Evolutionary conservation across 352 stramenopile species (phyloP).

Genomic region (Elongisporangium anandrum): DNA sequence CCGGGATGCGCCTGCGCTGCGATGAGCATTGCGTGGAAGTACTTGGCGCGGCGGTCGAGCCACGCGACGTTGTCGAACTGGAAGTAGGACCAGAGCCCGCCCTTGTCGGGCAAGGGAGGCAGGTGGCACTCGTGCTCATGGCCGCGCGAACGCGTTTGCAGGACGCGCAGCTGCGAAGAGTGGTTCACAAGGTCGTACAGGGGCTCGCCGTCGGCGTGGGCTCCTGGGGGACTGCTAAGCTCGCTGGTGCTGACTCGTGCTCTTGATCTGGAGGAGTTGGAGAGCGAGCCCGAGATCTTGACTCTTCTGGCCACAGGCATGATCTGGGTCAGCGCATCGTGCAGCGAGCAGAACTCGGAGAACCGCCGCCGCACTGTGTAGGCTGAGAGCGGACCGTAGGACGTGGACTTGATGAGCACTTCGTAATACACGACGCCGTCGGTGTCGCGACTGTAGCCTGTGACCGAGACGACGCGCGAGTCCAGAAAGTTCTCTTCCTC

Average conservation of each 20-base stretch:
- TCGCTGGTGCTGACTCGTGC: background rate
- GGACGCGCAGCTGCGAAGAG: background rate
- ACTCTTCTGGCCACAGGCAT: slow-evolving; percentile 32
- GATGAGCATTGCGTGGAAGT: slow-evolving; percentile 65
- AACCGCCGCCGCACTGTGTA: slow-evolving; percentile 78
- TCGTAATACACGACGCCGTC: slow-evolving; percentile 80
- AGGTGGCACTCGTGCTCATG: slow-evolving; percentile 14
- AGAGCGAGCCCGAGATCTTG: slow-evolving; percentile 2
- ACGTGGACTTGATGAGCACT: slow-evolving; percentile 58
- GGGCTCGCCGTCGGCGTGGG: background rate
- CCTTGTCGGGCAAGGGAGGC: slow-evolving; percentile 58
- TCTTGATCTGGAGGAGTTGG: background rate
- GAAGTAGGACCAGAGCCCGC: slow-evolving; percentile 71
- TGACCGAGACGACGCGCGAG: slow-evolving; percentile 56
- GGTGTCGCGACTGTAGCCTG: slow-evolving; percentile 66
- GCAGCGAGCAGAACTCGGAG: slow-evolving; percentile 66
- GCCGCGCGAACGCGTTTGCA: slow-evolving; percentile 2
- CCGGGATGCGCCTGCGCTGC: slow-evolving; percentile 42
- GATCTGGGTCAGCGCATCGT: slow-evolving; percentile 41
- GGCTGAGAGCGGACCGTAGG: slow-evolving; percentile 62
- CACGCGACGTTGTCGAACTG: slow-evolving; percentile 60
- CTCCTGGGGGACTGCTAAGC: background rate
- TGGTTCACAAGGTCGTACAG: slow-evolving; percentile 5
- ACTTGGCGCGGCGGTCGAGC: slow-evolving; percentile 51
- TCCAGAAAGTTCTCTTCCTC: slow-evolving; percentile 77